phyloP scores from a whole-genome alignment of 140 eudicot genomes.

The Bidens hawaiensis region DNA sequence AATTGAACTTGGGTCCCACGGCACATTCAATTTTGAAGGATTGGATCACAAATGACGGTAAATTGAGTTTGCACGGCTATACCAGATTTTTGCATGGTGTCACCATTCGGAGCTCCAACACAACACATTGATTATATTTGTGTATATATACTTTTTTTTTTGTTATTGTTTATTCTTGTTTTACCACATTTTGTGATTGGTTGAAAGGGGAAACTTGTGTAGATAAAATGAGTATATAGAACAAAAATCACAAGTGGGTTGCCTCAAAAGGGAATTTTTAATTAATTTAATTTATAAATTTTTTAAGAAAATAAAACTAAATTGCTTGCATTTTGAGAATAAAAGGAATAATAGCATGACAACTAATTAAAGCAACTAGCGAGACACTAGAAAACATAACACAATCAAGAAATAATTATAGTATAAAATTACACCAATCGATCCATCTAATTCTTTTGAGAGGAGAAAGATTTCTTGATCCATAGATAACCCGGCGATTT shows the following conservation, averaged over 20 bases:
- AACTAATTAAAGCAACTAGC: too few relatives aligned
- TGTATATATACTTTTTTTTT: neutral
- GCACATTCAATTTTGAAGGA: constrained; percentile 64
- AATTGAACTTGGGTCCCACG: constrained; percentile 60
- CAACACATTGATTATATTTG: constrained; percentile 54
- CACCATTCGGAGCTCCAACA: constrained; percentile 71
- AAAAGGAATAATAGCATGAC: too few relatives aligned
- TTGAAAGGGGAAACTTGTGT: constrained; percentile 22
- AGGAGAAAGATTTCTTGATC: too few relatives aligned
- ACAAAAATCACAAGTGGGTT: constrained; percentile 9
- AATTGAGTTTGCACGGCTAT: constrained; percentile 28
- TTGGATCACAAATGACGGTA: constrained; percentile 64
- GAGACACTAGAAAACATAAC: too few relatives aligned
- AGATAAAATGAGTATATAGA: constrained; percentile 28
- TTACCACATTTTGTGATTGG: constrained; percentile 21
- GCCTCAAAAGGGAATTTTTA: constrained; percentile 10
- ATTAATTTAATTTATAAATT: neutral
- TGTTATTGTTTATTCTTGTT: constrained; percentile 6
- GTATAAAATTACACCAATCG: too few relatives aligned
- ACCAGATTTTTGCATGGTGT: constrained; percentile 81
- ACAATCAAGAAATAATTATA: too few relatives aligned
- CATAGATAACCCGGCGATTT: too few relatives aligned
- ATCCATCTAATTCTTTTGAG: too few relatives aligned
- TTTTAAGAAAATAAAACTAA: too few relatives aligned
- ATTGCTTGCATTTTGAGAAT: too few relatives aligned